These are phyloP conservation scores for Pseudonectria foliicola DNA, from an alignment of 2,329 filamentous ascomycete species.

Conservation along the genomic window DNA sequence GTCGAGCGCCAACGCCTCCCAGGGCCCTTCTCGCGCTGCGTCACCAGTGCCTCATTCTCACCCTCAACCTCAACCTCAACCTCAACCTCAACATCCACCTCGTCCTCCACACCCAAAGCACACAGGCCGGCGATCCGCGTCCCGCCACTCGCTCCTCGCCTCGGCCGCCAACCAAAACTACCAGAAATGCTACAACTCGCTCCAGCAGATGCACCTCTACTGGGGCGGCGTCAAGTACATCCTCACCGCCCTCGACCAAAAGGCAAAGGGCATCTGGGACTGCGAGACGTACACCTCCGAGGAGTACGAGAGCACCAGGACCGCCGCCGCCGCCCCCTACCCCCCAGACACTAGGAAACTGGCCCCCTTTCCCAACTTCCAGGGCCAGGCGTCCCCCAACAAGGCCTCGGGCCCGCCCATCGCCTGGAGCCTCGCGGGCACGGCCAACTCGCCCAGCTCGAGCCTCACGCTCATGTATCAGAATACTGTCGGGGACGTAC, in stretches of 20 bases:
- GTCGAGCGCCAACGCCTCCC: slow-evolving; percentile 63
- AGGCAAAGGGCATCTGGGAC: slow-evolving; percentile 79
- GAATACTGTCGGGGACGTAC: no score
- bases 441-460: slow-evolving; percentile 76
- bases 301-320: slow-evolving; percentile 67
- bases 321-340: no score
- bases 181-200: slow-evolving; percentile 74
- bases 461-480: slow-evolving; percentile 78
- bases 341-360: slow-evolving; percentile 33
- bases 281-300: slow-evolving; percentile 61
- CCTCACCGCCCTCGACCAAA: slow-evolving; percentile 77
- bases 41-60: slow-evolving; percentile 32
- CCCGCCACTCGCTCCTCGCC: slow-evolving; percentile 69
- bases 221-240: slow-evolving; percentile 88
- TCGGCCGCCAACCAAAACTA: slow-evolving; percentile 83
- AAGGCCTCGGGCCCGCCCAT: slow-evolving; percentile 46
- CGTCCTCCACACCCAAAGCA: slow-evolving; percentile 5
- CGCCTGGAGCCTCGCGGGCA: slow-evolving; percentile 82
- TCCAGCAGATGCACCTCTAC: slow-evolving; percentile 74
- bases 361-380: slow-evolving; percentile 35
- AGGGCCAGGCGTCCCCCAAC: slow-evolving; percentile 43
- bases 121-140: slow-evolving; percentile 25
- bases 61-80: not conserved
- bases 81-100: slow-evolving; percentile 4
- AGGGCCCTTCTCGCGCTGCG: slow-evolving; percentile 47